Conservation (phyloP, 768 basidiomycete species). For the Hemileccinum rubropunctum region DNA sequence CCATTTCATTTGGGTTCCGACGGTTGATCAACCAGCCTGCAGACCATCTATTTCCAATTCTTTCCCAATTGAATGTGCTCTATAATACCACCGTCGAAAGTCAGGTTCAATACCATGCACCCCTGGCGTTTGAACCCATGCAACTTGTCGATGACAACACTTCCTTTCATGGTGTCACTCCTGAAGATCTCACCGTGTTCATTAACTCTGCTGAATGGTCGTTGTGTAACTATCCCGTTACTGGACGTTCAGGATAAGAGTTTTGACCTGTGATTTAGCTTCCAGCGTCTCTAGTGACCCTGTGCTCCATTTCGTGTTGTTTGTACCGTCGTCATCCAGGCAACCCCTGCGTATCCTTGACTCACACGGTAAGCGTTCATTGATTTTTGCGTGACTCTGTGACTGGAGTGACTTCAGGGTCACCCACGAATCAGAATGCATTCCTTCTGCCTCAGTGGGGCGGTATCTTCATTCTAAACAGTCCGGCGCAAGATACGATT, state of each 20-base stretch:
- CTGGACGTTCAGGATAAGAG: neutral
- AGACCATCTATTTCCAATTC: conserved; percentile 72
- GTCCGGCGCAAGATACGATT: conserved; percentile 29
- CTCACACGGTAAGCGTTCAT: conserved; percentile 40
- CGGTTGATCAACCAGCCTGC: conserved; percentile 11
- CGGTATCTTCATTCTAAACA: conserved; percentile 78
- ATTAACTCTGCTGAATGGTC: conserved; percentile 97
- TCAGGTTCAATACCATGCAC: conserved; percentile 90
- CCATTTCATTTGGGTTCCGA: conserved; percentile 13
- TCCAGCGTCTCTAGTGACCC: conserved; percentile 92
- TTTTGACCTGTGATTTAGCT: conserved; percentile 45
- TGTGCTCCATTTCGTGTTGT: conserved; percentile 89
- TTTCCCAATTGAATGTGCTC: conserved; percentile 56
- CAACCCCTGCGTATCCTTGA: conserved; percentile 70
- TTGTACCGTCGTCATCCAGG: conserved; percentile 70
- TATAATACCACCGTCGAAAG: conserved; percentile 95
- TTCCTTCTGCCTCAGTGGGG: conserved; percentile 97
- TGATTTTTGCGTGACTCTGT: conserved; percentile 3
- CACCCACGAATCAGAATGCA: conserved; percentile 49
- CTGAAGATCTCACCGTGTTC: conserved; percentile 88
- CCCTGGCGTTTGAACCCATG: conserved; percentile 74
- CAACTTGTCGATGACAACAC: conserved; percentile 32
- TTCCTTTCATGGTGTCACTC: conserved; percentile 55
- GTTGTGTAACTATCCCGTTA: conserved; percentile 54
- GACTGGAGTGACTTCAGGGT: conserved; percentile 37